Percentiles rank a stretch among this genome's conserved stretches.
Conservation (phyloP, 2,329 filamentous ascomycete genomes). For the Fusarium odoratissimum region DNA sequence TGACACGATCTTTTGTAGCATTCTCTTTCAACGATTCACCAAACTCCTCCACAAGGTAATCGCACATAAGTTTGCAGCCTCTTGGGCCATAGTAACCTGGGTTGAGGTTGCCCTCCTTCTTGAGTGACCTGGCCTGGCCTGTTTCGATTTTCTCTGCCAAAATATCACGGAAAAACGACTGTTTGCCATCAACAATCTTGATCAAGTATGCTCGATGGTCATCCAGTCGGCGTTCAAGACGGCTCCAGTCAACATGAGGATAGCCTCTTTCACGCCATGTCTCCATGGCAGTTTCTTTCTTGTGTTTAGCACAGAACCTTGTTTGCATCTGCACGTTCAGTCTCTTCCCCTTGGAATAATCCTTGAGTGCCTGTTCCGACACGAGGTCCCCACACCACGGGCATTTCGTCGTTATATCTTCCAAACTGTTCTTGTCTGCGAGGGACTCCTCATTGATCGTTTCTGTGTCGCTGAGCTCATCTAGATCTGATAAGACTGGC, state of each 20-base stretch:
- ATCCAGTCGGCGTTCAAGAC: constrained; percentile 68
- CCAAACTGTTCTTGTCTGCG: constrained; percentile 1
- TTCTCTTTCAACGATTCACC: constrained; percentile 69
- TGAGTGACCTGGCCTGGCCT: constrained; percentile 68
- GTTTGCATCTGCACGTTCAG: constrained; percentile 70
- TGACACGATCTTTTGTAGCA: constrained; percentile 71
- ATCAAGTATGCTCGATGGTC: constrained; percentile 67
- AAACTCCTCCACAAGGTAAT: constrained; percentile 72
- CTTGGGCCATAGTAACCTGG: constrained; percentile 88
- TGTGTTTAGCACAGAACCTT: constrained; percentile 73
- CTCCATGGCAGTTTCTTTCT: constrained; percentile 62
- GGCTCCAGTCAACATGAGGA: constrained; percentile 76
- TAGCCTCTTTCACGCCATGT: constrained; percentile 68
- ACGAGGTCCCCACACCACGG: constrained; percentile 75
- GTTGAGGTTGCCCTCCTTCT: constrained; percentile 68
- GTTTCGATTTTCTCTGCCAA: constrained; percentile 66
- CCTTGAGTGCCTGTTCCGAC: constrained; percentile 63
- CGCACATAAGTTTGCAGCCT: constrained; percentile 78
- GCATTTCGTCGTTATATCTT: constrained; percentile 58
- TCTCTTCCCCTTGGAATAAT: constrained; percentile 59
- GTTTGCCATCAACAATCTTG: constrained; percentile 67
- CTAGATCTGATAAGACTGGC: constrained; percentile 31
- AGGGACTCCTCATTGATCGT: constrained; percentile 5
- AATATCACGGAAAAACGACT: constrained; percentile 70
- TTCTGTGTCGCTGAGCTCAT: constrained; percentile 18